phyloP scores from a whole-genome alignment of 257 asterid species.

The Fraxinus americana region DNA sequence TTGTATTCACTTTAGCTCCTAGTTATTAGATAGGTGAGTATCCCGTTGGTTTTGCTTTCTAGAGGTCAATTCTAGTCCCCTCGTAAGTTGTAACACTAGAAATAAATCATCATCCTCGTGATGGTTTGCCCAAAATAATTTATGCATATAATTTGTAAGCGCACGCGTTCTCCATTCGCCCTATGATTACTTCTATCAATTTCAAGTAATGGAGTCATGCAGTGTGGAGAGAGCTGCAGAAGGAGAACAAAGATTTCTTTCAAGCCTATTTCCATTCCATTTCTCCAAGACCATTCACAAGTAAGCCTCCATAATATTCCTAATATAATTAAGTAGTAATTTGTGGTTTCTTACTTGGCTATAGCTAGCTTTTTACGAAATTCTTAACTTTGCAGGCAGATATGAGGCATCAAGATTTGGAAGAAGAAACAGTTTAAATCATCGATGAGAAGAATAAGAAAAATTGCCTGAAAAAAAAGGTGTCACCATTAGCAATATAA shows the following conservation, averaged over 20 bases:
- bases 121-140: too few species aligned
- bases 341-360: not conserved
- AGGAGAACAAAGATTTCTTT: slow-evolving; percentile 78
- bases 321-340: not conserved
- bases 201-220: slow-evolving; percentile 12
- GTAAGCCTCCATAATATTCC: slow-evolving; percentile 23
- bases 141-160: too few species aligned
- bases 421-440: slow-evolving; percentile 38
- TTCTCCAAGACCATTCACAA: slow-evolving; percentile 38
- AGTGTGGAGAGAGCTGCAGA: slow-evolving; percentile 69
- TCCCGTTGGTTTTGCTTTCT: too few species aligned
- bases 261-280: slow-evolving; percentile 52
- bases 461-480: not conserved
- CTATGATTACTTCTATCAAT: not conserved
- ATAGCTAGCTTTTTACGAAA: not conserved
- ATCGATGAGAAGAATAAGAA: slow-evolving; percentile 6
- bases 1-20: not conserved
- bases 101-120: too few species aligned
- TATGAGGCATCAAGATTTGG: slow-evolving; percentile 34
- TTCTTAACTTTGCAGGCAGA: slow-evolving; percentile 21
- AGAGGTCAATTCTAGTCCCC: too few species aligned
- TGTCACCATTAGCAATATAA: not conserved
- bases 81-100: too few species aligned
- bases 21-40: too few species aligned
- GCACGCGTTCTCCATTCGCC: too few species aligned